These are phyloP conservation scores for Suillus variegatus DNA, from an alignment of 768 basidiomycete genomes.

Conservation along the genomic window DNA sequence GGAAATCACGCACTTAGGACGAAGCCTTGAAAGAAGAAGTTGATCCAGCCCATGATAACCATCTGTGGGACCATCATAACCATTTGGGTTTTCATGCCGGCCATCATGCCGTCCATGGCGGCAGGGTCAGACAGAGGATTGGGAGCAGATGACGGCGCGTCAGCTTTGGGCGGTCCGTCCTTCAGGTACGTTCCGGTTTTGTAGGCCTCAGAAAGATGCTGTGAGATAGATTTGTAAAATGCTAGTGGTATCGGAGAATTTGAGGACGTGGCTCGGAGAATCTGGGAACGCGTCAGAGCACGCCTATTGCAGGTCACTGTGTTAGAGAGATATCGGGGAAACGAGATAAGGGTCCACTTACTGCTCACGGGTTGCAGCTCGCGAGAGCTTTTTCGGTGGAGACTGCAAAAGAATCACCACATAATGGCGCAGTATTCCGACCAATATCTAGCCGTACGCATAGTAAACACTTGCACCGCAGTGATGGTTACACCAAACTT, in stretches of 20 bases:
- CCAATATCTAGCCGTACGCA: slow-evolving; percentile 65
- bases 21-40: slow-evolving; percentile 99
- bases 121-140: slow-evolving; percentile 89
- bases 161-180: slow-evolving; percentile 71
- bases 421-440: slow-evolving; percentile 92
- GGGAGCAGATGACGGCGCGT: slow-evolving; percentile 57
- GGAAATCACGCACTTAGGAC: slow-evolving; percentile 78
- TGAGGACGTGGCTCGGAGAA: slow-evolving; percentile 79
- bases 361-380: slow-evolving; percentile 90
- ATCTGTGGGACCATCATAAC: slow-evolving; percentile 99
- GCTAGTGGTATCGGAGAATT: slow-evolving; percentile 78
- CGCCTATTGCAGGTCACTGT: slow-evolving; percentile 45
- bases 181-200: slow-evolving; percentile 82
- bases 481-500: slow-evolving; percentile 25
- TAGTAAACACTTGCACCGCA: slow-evolving; percentile 8
- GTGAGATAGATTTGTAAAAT: slow-evolving; percentile 75
- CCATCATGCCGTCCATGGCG: slow-evolving; percentile 98
- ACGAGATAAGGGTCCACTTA: slow-evolving; percentile 42
- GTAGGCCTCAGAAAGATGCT: slow-evolving; percentile 71
- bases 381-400: slow-evolving; percentile 76
- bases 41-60: slow-evolving; percentile 99
- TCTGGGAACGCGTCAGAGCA: slow-evolving; percentile 78
- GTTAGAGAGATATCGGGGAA: background rate
- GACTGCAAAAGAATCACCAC: slow-evolving; percentile 85
- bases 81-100: slow-evolving; percentile 98